Conservation (phyloP, 768 basidiomycete species). For the Daedaleopsis sinensis region DNA sequence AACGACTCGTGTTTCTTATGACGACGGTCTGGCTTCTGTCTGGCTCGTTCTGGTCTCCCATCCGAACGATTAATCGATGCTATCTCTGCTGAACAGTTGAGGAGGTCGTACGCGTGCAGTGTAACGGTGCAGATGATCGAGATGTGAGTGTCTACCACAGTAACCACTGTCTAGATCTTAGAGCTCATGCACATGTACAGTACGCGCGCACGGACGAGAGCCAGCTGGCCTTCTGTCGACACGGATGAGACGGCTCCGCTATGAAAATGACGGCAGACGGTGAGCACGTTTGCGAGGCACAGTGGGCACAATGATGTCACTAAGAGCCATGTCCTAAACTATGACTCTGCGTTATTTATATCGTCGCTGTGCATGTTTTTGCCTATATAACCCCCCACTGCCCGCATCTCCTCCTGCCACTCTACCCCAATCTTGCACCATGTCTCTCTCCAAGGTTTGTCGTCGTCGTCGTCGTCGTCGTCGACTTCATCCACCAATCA, state of each 20-base stretch:
- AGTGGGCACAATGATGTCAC: neutral
- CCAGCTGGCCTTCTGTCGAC: too few species aligned
- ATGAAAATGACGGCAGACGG: neutral
- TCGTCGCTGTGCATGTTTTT: conserved; percentile 1
- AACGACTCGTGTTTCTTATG: too few species aligned
- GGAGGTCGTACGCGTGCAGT: too few species aligned
- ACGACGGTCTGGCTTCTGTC: too few species aligned
- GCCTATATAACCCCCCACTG: neutral
- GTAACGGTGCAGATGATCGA: too few species aligned
- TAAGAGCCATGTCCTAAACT: too few species aligned
- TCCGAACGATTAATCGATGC: too few species aligned
- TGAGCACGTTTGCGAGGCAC: conserved; percentile 4
- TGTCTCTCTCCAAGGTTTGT: conserved; percentile 65
- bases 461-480: neutral
- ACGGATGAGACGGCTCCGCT: conserved; percentile 1
- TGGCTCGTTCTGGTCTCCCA: too few species aligned
- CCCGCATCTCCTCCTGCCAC: neutral
- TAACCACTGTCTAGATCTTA: too few species aligned
- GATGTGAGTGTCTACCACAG: too few species aligned
- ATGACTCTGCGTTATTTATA: too few species aligned
- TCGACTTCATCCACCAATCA: neutral
- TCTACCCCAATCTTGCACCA: conserved; percentile 26
- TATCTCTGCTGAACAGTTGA: too few species aligned
- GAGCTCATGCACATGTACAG: neutral
- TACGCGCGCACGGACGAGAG: neutral